Conservation (phyloP, 139 green algal species). For the Coccomyxa sp. region DNA sequence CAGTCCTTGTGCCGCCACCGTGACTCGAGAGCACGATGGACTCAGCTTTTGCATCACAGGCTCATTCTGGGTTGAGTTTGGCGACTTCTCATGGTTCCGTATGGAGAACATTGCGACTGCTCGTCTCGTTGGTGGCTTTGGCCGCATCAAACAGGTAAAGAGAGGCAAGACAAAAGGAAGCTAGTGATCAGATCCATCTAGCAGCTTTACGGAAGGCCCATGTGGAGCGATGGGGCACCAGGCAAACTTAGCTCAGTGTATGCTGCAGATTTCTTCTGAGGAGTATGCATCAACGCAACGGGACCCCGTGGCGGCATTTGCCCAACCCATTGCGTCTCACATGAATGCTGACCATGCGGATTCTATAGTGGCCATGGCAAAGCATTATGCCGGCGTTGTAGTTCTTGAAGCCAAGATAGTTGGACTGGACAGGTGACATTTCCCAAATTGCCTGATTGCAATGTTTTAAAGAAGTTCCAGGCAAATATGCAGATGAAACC, state of each 20-base stretch:
- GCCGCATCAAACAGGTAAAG: conserved; percentile 25
- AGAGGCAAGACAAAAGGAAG: conserved; percentile 13
- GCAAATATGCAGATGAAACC: neutral
- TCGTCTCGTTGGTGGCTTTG: conserved; percentile 74
- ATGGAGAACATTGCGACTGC: conserved; percentile 43
- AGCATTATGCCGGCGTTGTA: conserved; percentile 48
- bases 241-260: neutral
- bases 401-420: conserved; percentile 53
- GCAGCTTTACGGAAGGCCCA: neutral
- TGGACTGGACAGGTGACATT: conserved; percentile 45
- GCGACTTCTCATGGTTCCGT: conserved; percentile 42
- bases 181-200: neutral
- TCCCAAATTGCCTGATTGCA: neutral
- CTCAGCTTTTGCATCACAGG: neutral
- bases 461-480: neutral
- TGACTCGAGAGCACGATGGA: no score
- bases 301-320: conserved; percentile 75
- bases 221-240: neutral
- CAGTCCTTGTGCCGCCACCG: no score
- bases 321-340: conserved; percentile 63
- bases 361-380: conserved; percentile 55
- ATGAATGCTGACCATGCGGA: conserved; percentile 62
- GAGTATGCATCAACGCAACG: conserved; percentile 51
- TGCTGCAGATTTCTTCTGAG: conserved; percentile 35
- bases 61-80: conserved; percentile 77